Conservation (phyloP, 805 yeast species). For the Yamadazyma sp. region DNA sequence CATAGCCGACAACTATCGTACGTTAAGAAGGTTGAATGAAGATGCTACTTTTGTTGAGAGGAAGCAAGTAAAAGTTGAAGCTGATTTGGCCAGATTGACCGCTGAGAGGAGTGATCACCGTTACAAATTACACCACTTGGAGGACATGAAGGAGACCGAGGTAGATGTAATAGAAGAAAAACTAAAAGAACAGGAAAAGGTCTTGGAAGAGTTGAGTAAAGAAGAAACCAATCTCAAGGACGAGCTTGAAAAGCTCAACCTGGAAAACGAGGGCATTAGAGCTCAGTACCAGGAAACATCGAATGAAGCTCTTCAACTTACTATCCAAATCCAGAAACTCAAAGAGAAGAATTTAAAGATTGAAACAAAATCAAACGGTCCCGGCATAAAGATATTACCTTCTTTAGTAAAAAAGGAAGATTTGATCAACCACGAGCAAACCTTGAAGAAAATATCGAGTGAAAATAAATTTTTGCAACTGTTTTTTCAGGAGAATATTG, state of each 20-base stretch:
- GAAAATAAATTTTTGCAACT: conserved; percentile 31
- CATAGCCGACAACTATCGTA: conserved; percentile 32
- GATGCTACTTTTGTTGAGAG: conserved; percentile 33
- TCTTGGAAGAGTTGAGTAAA: conserved; percentile 23
- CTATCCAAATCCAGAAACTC: conserved; percentile 20
- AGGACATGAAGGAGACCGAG: conserved; percentile 8
- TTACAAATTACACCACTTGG: conserved; percentile 16
- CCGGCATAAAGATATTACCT: conserved; percentile 37
- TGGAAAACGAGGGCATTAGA: conserved; percentile 31
- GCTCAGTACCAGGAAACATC: conserved; percentile 35
- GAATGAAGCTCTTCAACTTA: conserved; percentile 30
- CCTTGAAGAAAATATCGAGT: conserved; percentile 23
- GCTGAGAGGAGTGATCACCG: conserved; percentile 18
- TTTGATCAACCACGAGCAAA: conserved; percentile 25
- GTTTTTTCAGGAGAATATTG: conserved; percentile 32
- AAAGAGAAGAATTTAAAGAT: conserved; percentile 22
- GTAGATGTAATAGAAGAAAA: conserved; percentile 7
- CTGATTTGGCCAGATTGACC: conserved; percentile 24
- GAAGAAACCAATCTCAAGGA: conserved; percentile 24
- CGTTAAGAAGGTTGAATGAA: conserved; percentile 36
- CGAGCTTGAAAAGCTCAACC: conserved; percentile 26
- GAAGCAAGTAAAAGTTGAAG: conserved; percentile 31
- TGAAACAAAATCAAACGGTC: conserved; percentile 27
- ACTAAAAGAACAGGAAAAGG: conserved; percentile 21
- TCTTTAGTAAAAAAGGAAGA: conserved; percentile 35